Conservation (phyloP, 2,329 filamentous ascomycete species). For the Alternaria ethzedia region DNA sequence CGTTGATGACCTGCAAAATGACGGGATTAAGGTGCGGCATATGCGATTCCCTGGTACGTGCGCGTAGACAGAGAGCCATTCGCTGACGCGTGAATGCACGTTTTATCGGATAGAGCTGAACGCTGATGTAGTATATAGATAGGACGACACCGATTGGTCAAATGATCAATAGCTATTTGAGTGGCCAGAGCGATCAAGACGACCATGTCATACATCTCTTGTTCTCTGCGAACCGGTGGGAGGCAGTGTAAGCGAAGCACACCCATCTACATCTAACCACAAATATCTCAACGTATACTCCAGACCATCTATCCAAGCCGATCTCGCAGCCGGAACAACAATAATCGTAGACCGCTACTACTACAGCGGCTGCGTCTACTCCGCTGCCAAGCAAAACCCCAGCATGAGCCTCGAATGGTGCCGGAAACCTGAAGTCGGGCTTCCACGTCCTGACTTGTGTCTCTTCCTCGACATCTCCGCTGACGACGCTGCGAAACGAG, state of each 20-base stretch:
- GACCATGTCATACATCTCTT: slow-evolving; percentile 90
- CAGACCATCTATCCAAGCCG: slow-evolving; percentile 22
- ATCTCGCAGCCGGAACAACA: slow-evolving; percentile 70
- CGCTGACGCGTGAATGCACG: background rate
- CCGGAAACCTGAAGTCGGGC: slow-evolving; percentile 79
- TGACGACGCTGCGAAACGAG: slow-evolving; percentile 72
- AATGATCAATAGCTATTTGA: slow-evolving; percentile 85
- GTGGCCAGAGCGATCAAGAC: slow-evolving; percentile 73
- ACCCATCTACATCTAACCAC: fast-evolving
- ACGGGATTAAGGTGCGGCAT: slow-evolving; percentile 62
- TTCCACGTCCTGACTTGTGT: slow-evolving; percentile 86
- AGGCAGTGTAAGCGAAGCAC: slow-evolving; percentile 53
- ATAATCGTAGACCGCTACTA: slow-evolving; percentile 93
- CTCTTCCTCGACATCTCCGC: slow-evolving; percentile 85
- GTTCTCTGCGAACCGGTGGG: slow-evolving; percentile 92
- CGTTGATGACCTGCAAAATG: slow-evolving; percentile 58
- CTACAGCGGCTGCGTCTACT: slow-evolving; percentile 93
- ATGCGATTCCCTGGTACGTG: slow-evolving; percentile 70
- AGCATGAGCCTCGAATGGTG: slow-evolving; percentile 78
- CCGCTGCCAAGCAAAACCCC: slow-evolving; percentile 81
- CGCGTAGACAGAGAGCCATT: background rate
- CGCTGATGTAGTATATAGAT: slow-evolving; percentile 60
- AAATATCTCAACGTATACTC: background rate
- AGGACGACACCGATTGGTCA: slow-evolving; percentile 82
- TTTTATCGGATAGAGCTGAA: background rate